Conservation (phyloP, 2,329 filamentous ascomycete genomes). For the Hypoxylon sp. region DNA sequence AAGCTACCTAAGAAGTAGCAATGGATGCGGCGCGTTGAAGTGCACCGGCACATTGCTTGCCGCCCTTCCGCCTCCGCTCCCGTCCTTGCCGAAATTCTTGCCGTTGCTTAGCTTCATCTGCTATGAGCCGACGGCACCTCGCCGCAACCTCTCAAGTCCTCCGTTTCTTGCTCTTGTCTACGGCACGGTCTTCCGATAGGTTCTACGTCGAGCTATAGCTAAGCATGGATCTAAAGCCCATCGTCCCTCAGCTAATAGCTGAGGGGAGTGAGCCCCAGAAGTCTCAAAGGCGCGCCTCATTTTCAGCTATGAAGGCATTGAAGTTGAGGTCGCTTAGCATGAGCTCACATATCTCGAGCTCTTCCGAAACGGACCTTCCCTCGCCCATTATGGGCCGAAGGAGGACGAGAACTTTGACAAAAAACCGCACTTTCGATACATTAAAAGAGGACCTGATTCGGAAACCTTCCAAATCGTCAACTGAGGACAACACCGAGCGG, state of each 20-base stretch:
- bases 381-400: constrained; percentile 41
- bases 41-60: constrained; percentile 11
- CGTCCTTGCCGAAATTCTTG: constrained; percentile 23
- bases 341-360: constrained; percentile 52
- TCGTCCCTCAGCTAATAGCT: constrained; percentile 42
- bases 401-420: constrained; percentile 49
- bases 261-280: constrained; percentile 46
- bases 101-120: constrained; percentile 12
- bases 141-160: background rate
- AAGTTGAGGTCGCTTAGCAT: constrained; percentile 54
- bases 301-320: constrained; percentile 53
- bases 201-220: constrained; percentile 20
- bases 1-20: constrained; percentile 5
- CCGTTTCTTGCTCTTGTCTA: constrained; percentile 18
- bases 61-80: constrained; percentile 22
- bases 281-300: constrained; percentile 50
- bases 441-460: constrained; percentile 49
- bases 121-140: constrained; percentile 20
- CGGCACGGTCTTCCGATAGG: constrained; percentile 14
- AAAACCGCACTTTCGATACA: constrained; percentile 46
- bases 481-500: constrained; percentile 49
- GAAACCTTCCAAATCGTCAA: constrained; percentile 52
- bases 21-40: constrained; percentile 27
- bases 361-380: constrained; percentile 49
- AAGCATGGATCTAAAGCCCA: constrained; percentile 49